phyloP scores from a whole-genome alignment of 129 eudicot species.

The Saposhnikovia divaricata region DNA sequence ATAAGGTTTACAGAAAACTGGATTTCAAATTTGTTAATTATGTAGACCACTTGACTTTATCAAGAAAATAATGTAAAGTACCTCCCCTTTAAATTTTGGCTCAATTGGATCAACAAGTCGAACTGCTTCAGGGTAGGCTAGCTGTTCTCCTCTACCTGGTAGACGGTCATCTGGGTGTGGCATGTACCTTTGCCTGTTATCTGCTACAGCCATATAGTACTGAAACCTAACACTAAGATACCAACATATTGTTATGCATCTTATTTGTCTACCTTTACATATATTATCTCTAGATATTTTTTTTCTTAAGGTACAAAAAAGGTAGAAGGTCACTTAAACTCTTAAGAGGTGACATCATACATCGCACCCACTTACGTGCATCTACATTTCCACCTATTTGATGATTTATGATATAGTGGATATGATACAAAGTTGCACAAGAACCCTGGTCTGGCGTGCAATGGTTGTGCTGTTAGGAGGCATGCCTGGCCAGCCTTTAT shows the following conservation, averaged over 20 bases:
- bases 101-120: slow-evolving; percentile 46
- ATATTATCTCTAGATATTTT: background rate
- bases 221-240: slow-evolving; percentile 32
- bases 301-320: background rate
- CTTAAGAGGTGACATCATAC: background rate
- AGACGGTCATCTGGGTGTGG: slow-evolving; percentile 50
- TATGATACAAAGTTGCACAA: background rate
- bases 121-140: slow-evolving; percentile 57
- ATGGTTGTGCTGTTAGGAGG: background rate
- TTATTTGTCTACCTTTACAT: background rate
- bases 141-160: slow-evolving; percentile 36
- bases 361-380: background rate
- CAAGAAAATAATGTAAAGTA: slow-evolving; percentile 3
- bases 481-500: background rate
- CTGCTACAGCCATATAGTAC: slow-evolving; percentile 49
- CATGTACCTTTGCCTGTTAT: slow-evolving; percentile 41
- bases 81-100: slow-evolving; percentile 48
- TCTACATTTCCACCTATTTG: background rate
- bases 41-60: background rate
- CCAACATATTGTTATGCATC: background rate
- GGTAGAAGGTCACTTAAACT: background rate
- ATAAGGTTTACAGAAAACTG: background rate
- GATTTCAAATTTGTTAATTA: background rate
- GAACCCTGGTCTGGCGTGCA: background rate
- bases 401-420: background rate